These are phyloP conservation scores for Cladorrhinum sp. DNA, from an alignment of 2,329 filamentous ascomycete species.

Conservation along the genomic window DNA sequence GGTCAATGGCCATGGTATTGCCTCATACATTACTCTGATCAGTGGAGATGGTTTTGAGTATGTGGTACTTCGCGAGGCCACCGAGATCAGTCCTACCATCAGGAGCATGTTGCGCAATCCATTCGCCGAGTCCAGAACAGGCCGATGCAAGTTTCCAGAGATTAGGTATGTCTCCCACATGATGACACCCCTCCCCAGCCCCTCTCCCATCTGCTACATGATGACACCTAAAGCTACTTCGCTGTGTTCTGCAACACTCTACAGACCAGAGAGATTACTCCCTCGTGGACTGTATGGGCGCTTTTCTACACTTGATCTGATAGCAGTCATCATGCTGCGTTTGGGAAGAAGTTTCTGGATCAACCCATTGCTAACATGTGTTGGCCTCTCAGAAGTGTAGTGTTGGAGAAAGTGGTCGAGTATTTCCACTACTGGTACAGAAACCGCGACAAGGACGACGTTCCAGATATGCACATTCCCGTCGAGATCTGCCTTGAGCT, in stretches of 20 bases:
- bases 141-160: constrained; percentile 65
- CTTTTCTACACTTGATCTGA: constrained; percentile 65
- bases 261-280: constrained; percentile 13
- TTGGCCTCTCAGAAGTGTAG: constrained; percentile 57
- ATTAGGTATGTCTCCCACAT: constrained; percentile 60
- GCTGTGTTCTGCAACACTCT: constrained; percentile 44
- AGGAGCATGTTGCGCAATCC: constrained; percentile 68
- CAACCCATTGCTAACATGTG: constrained; percentile 23
- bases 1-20: too few species aligned
- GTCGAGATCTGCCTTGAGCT: constrained; percentile 75
- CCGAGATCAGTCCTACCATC: constrained; percentile 67
- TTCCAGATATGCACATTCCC: constrained; percentile 77
- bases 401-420: constrained; percentile 77
- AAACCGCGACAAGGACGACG: constrained; percentile 65
- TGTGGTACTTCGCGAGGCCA: constrained; percentile 67
- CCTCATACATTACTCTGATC: constrained; percentile 74
- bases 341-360: not conserved
- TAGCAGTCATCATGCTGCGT: constrained; percentile 1
- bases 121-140: constrained; percentile 63
- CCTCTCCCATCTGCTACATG: too few species aligned
- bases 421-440: constrained; percentile 83
- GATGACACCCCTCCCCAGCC: too few species aligned
- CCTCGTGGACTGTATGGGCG: constrained; percentile 46
- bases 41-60: constrained; percentile 76
- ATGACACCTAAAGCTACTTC: constrained; percentile 32